Evolutionary conservation across 2,329 filamentous ascomycete species (phyloP), one percentile per base, ranked within the genome.

Genomic region (Neurospora sp.): DNA sequence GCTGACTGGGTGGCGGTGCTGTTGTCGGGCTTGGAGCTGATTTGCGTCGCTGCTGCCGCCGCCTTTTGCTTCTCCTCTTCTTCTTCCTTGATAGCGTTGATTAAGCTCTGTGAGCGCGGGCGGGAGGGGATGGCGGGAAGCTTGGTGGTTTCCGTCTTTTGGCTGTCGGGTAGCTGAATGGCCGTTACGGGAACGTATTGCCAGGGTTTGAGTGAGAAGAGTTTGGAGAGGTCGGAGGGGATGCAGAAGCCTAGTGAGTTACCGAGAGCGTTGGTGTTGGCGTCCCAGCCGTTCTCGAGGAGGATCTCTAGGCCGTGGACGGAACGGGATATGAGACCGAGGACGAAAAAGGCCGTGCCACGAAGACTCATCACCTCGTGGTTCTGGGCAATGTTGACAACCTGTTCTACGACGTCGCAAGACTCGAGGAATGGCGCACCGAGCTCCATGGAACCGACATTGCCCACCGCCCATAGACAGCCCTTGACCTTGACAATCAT

Each of bases 391-490:
- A 99, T 97, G 73, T 89, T 86, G 66, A 98, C 89, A 72, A 99
- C 95, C 73, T 91, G 88, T 76, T 91, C 88, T 19, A 98, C 93
- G 43, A 98, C 93, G 74, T 97, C 92, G 43, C 89, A 92, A 70
- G 91, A 90, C 80, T 97, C 96, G 3, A 99, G 84, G 78, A 99
- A 99, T 0, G 93, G 93, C 1, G 95, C 95, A 1, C 96, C 96
- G 1, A 97, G 88, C 76, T 98, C 95, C 94, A 99, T 98, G 0
- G 94, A 97, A 0, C 96, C 96, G 43, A 99, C 95, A 75, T 99
- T 99, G 33, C 96, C 96, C 0, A 99, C 93, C 0, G 96, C 96
- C 96, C 96, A 99, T 67, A 99, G 84, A 78, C 93, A 97, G 8
- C 94, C 96, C 79, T 99, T 99, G 73, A 98, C 93, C 78, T 97